These are phyloP conservation scores for Flaveria robusta DNA, from an alignment of 129 eudicot species.

Conservation along the genomic window DNA sequence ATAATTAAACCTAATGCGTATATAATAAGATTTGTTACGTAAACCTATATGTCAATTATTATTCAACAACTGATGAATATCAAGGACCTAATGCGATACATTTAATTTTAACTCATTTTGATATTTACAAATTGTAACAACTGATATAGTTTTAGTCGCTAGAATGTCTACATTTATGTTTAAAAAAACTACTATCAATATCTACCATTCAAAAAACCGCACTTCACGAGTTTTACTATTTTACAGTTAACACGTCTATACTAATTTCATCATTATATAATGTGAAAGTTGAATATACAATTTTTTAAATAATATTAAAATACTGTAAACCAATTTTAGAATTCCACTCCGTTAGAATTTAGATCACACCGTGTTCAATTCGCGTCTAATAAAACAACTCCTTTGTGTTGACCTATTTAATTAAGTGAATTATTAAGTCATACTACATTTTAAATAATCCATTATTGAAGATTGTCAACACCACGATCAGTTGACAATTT, in stretches of 20 bases:
- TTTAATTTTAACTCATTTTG: too few species aligned
- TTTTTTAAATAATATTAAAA: neutral
- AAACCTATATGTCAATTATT: too few species aligned
- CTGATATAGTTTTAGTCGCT: too few species aligned
- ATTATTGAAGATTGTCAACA: neutral
- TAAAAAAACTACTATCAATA: too few species aligned
- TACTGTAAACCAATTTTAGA: neutral
- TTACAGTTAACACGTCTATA: neutral
- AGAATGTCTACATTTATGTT: neutral
- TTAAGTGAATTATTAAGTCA: neutral
- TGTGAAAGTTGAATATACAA: too few species aligned
- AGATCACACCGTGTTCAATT: constrained; percentile 14
- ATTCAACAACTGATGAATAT: too few species aligned
- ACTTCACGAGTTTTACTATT: neutral
- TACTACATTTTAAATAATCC: neutral
- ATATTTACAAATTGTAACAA: too few species aligned
- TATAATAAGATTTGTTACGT: too few species aligned
- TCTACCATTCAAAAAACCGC: neutral
- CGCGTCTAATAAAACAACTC: neutral
- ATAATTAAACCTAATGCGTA: too few species aligned
- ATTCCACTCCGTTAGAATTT: neutral
- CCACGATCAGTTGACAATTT: constrained; percentile 1
- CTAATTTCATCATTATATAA: neutral
- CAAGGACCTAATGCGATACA: too few species aligned
- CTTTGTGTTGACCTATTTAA: constrained; percentile 1